phyloP scores from a whole-genome alignment of 345 rosid species.

The Balakata baccata region DNA sequence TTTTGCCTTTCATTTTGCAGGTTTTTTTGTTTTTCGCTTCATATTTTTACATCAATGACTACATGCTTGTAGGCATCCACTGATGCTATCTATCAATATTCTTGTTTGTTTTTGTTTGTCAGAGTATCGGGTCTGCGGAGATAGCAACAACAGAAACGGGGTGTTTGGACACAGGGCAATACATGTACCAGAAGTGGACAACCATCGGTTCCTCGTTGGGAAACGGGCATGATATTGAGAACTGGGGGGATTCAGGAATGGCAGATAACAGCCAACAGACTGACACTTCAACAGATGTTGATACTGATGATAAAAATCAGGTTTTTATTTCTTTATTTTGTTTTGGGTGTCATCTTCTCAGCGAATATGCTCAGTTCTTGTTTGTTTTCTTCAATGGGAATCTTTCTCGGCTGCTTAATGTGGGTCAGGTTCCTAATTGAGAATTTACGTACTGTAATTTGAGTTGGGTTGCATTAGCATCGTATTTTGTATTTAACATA shows the following conservation, averaged over 20 bases:
- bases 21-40: background rate
- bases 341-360: background rate
- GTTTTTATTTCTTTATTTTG: conserved; percentile 23
- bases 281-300: conserved; percentile 91
- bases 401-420: conserved; percentile 15
- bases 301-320: conserved; percentile 80
- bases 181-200: conserved; percentile 51
- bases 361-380: conserved; percentile 4
- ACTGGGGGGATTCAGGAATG: conserved; percentile 82
- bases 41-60: background rate
- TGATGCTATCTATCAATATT: background rate
- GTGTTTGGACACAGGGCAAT: conserved; percentile 68
- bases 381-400: conserved; percentile 9
- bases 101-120: conserved; percentile 2
- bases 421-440: conserved; percentile 36
- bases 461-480: background rate
- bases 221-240: conserved; percentile 56
- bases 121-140: conserved; percentile 41
- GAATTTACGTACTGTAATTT: conserved; percentile 16
- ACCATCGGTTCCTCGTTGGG: conserved; percentile 43
- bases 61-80: too few species aligned
- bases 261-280: conserved; percentile 89
- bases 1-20: background rate
- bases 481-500: background rate
- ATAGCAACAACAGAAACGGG: conserved; percentile 36